Evolutionary conservation across 116 monocot genomes (phyloP).

Genomic region (Dioscorea cayenensis): DNA sequence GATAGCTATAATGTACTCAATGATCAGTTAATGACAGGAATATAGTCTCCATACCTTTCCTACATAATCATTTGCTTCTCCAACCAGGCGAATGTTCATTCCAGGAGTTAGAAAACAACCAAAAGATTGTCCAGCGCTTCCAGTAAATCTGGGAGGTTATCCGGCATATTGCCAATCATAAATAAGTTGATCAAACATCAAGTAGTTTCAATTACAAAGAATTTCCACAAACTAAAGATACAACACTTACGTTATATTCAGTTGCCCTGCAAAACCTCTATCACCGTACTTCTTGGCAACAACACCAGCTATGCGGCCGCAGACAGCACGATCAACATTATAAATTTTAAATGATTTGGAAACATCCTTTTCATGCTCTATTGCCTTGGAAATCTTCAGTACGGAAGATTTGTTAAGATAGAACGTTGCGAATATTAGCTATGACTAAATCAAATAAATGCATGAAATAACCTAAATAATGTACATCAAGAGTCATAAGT

Average conservation of each 20-base stretch:
- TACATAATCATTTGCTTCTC: constrained; percentile 98
- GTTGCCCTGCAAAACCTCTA: constrained; percentile 94
- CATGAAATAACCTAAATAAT: too few species aligned
- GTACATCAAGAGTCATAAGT: too few species aligned
- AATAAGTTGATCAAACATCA: neutral
- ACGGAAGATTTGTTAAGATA: neutral
- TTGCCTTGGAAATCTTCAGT: constrained; percentile 76
- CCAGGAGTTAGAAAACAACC: constrained; percentile 92
- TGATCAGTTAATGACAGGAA: neutral
- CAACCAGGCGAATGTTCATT: constrained; percentile 85
- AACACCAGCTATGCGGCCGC: constrained; percentile 97
- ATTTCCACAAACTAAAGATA: neutral
- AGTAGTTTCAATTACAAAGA: too few species aligned
- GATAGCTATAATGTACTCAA: neutral
- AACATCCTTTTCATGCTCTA: constrained; percentile 77
- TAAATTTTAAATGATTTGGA: constrained; percentile 63
- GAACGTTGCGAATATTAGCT: neutral
- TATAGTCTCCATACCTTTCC: constrained; percentile 60
- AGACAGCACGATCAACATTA: constrained; percentile 95
- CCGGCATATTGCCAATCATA: too few species aligned
- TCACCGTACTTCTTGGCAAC: constrained; percentile 99
- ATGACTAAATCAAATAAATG: too few species aligned
- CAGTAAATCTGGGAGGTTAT: constrained; percentile 55
- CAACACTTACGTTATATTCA: constrained; percentile 76
- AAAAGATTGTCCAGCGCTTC: constrained; percentile 99